These are phyloP conservation scores for Botrytis galanthina DNA, from an alignment of 2,329 filamentous ascomycete genomes.

Conservation along the genomic window DNA sequence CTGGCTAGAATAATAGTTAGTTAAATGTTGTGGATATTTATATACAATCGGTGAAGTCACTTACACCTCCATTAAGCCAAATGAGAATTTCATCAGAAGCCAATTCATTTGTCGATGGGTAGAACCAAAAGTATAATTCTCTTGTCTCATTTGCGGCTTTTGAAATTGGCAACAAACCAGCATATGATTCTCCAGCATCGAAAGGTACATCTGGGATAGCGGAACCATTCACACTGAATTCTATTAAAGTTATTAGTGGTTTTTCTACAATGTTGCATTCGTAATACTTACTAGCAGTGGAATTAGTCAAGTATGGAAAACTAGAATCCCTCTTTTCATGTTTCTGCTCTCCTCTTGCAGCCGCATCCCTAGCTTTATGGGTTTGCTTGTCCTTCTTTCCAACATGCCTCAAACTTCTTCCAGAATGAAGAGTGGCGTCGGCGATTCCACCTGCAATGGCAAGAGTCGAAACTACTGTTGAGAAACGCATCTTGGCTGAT, in stretches of 20 bases:
- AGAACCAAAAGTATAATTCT: slow-evolving; percentile 66
- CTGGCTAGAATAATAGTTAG: slow-evolving; percentile 28
- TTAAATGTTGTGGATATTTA: background rate
- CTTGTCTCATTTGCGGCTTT: slow-evolving; percentile 47
- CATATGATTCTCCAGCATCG: slow-evolving; percentile 64
- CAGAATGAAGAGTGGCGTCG: slow-evolving; percentile 12
- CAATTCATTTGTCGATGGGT: slow-evolving; percentile 52
- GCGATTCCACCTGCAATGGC: slow-evolving; percentile 19
- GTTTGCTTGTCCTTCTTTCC: slow-evolving; percentile 16
- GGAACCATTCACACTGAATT: slow-evolving; percentile 20
- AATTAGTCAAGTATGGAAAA: slow-evolving; percentile 18
- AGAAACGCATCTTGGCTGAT: slow-evolving; percentile 22
- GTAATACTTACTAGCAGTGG: slow-evolving; percentile 18
- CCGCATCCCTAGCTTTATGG: background rate
- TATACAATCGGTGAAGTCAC: slow-evolving; percentile 23
- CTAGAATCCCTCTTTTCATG: background rate
- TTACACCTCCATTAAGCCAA: slow-evolving; percentile 48
- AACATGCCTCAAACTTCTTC: slow-evolving; percentile 21
- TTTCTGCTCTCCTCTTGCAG: background rate
- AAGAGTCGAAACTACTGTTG: slow-evolving; percentile 17
- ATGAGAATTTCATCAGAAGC: slow-evolving; percentile 59
- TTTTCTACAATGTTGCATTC: background rate
- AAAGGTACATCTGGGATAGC: slow-evolving; percentile 63
- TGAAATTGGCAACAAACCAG: slow-evolving; percentile 60
- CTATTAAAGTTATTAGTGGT: background rate